Evolutionary conservation across 2,329 filamentous ascomycete genomes (phyloP).

Genomic region (Penicillium expansum): DNA sequence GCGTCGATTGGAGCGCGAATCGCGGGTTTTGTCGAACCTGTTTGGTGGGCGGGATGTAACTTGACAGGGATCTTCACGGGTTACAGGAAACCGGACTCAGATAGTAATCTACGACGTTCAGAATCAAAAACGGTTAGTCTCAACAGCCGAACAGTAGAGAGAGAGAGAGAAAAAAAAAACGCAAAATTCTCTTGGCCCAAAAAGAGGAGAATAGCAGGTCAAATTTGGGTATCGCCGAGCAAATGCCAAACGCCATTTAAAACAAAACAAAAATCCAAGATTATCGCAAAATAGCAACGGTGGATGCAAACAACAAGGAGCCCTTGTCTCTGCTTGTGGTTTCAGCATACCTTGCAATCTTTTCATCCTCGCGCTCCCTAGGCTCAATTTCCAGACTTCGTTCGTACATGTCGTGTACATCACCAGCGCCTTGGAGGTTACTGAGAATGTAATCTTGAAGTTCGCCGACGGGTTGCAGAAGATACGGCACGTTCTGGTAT

Average conservation of each 20-base stretch:
- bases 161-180: slow-evolving; percentile 12
- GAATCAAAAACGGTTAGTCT: slow-evolving; percentile 34
- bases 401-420: slow-evolving; percentile 99
- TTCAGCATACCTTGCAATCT: slow-evolving; percentile 85
- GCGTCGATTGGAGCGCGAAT: slow-evolving; percentile 8
- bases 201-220: slow-evolving; percentile 16
- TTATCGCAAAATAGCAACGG: slow-evolving; percentile 36
- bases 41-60: slow-evolving; percentile 18
- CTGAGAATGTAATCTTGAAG: slow-evolving; percentile 94
- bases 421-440: slow-evolving; percentile 92
- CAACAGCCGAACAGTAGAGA: slow-evolving; percentile 21
- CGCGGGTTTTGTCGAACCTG: slow-evolving; percentile 14
- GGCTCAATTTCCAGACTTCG: slow-evolving; percentile 92
- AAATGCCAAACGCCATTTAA: slow-evolving; percentile 18
- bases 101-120: slow-evolving; percentile 44
- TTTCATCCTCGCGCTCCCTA: slow-evolving; percentile 95
- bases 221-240: slow-evolving; percentile 35
- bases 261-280: slow-evolving; percentile 14
- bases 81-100: slow-evolving; percentile 50
- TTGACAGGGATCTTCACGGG: slow-evolving; percentile 22
- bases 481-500: slow-evolving; percentile 97
- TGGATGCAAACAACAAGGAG: slow-evolving; percentile 34
- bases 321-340: slow-evolving; percentile 34
- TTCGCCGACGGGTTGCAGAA: slow-evolving; percentile 81
- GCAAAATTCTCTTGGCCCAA: slow-evolving; percentile 5